Evolutionary conservation across 1,284 basidiomycete species (phyloP).

Genomic region (Coniferiporia weirii): DNA sequence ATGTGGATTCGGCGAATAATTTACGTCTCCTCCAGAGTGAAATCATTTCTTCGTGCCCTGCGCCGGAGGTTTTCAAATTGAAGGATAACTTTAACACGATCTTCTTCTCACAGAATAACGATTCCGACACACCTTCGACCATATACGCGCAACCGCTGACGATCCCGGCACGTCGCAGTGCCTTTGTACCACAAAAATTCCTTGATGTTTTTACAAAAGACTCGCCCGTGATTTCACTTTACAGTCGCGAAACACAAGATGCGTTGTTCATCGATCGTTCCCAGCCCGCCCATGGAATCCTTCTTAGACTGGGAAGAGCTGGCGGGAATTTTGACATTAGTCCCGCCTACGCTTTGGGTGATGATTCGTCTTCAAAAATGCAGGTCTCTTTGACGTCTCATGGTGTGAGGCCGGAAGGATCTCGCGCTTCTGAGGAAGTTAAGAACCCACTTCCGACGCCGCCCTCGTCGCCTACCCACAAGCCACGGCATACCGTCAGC

Average conservation of each 20-base stretch:
- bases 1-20: not conserved
- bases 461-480: constrained; percentile 3
- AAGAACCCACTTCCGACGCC: constrained; percentile 11
- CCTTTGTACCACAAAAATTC: not conserved
- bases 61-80: constrained; percentile 3
- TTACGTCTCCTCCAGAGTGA: not conserved
- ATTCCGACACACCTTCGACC: not conserved
- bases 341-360: not conserved
- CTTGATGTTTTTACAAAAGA: not conserved
- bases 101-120: not conserved
- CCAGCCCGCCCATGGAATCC: not conserved
- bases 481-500: constrained; percentile 6
- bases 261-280: not conserved
- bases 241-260: not conserved
- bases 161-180: not conserved
- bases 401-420: not conserved
- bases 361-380: not conserved
- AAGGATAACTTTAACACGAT: not conserved
- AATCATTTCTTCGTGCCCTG: not conserved
- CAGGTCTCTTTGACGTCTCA: not conserved
- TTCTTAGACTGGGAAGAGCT: not conserved
- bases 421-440: not conserved
- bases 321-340: constrained; percentile 1
- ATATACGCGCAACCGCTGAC: constrained; percentile 3
- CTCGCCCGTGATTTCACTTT: not conserved